phyloP scores from a whole-genome alignment of 768 basidiomycete genomes.

The Mycena crocata region DNA sequence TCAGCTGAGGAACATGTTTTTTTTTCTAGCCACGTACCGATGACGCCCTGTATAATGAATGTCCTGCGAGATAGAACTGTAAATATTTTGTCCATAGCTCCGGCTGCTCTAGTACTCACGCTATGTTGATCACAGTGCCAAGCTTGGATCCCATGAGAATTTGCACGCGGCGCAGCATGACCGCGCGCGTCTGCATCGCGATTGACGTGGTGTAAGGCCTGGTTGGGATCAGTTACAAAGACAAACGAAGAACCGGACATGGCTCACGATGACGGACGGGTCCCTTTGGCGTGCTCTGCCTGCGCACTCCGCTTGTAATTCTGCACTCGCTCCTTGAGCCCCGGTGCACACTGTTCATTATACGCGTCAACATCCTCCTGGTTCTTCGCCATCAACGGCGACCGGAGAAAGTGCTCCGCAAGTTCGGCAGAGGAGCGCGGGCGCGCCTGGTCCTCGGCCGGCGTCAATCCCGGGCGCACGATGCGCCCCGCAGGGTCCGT shows the following conservation, averaged over 20 bases:
- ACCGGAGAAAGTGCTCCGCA: slow-evolving; percentile 58
- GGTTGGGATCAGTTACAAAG: not conserved
- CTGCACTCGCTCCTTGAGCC: slow-evolving; percentile 53
- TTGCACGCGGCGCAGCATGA: slow-evolving; percentile 54
- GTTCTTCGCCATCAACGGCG: slow-evolving; percentile 55
- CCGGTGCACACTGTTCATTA: slow-evolving; percentile 51
- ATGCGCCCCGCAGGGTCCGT: slow-evolving; percentile 73
- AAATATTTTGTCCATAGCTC: slow-evolving; percentile 56
- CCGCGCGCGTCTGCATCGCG: slow-evolving; percentile 45
- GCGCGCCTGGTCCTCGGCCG: slow-evolving; percentile 36
- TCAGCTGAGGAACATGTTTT: slow-evolving; percentile 40
- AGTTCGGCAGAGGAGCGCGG: slow-evolving; percentile 72
- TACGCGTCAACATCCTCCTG: slow-evolving; percentile 60
- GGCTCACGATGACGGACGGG: slow-evolving; percentile 39
- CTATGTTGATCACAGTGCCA: slow-evolving; percentile 43
- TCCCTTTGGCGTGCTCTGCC: slow-evolving; percentile 62
- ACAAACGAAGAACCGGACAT: slow-evolving; percentile 28
- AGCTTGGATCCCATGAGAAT: slow-evolving; percentile 49
- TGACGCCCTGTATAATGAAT: slow-evolving; percentile 62
- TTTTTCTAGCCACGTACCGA: slow-evolving; percentile 29
- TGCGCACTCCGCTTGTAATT: slow-evolving; percentile 61
- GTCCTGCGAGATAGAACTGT: slow-evolving; percentile 47
- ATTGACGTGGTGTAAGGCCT: slow-evolving; percentile 40
- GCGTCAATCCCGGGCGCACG: slow-evolving; percentile 53
- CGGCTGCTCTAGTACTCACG: slow-evolving; percentile 38